Evolutionary conservation across 106 monocot species (phyloP).

Genomic region (Chionographis japonica): DNA sequence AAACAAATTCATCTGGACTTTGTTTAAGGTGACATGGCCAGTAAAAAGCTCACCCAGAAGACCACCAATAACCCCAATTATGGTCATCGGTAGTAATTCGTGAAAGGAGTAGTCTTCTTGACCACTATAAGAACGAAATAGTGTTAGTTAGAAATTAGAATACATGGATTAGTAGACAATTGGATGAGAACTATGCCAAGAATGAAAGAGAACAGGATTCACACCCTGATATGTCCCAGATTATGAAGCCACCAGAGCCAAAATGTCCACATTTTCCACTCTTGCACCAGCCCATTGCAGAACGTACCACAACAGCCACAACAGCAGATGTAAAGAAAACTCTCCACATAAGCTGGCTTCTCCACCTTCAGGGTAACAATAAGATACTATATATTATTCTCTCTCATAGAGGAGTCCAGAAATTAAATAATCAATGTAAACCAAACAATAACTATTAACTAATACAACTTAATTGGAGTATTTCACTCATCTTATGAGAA

Average conservation of each 20-base stretch:
- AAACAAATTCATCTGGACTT: neutral
- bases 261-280: conserved; percentile 99
- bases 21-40: neutral
- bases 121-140: conserved; percentile 43
- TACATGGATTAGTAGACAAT: neutral
- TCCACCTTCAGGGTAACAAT: conserved; percentile 70
- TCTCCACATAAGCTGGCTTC: conserved; percentile 99
- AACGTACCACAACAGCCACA: conserved; percentile 90
- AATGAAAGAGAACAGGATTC: conserved; percentile 14
- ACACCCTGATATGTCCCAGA: conserved; percentile 98
- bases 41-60: conserved; percentile 57
- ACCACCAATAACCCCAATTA: conserved; percentile 97
- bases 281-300: conserved; percentile 97
- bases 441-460: no score
- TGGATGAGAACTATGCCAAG: neutral
- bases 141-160: conserved; percentile 3
- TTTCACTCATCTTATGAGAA: no score
- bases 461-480: no score
- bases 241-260: conserved; percentile 99
- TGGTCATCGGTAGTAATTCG: conserved; percentile 90
- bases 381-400: neutral
- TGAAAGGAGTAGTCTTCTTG: conserved; percentile 98
- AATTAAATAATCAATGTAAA: neutral
- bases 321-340: conserved; percentile 99
- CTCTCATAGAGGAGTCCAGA: neutral